Conservation (phyloP, 306 rosid genomes). For the Astragalus membranaceus region DNA sequence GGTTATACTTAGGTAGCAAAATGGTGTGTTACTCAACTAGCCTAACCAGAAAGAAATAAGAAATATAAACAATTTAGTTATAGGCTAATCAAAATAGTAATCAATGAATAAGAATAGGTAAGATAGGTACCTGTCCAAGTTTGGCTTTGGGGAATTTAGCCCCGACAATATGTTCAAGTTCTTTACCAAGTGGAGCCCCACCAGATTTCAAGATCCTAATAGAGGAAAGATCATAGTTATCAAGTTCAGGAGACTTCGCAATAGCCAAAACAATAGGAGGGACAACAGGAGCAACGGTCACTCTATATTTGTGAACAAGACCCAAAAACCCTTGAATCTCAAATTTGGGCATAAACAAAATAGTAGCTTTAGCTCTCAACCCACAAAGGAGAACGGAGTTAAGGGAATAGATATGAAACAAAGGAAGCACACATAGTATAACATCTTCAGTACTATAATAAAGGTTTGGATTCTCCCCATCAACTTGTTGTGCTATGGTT, state of each 20-base stretch:
- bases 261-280: constrained; percentile 65
- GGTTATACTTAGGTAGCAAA: no score
- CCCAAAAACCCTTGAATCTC: constrained; percentile 39
- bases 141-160: constrained; percentile 50
- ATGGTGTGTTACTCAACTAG: no score
- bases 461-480: constrained; percentile 64
- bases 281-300: constrained; percentile 54
- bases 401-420: constrained; percentile 66
- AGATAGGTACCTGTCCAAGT: constrained; percentile 50
- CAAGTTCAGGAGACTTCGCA: constrained; percentile 35
- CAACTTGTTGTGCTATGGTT: constrained; percentile 68
- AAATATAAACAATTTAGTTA: no score
- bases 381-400: constrained; percentile 53
- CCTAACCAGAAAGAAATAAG: no score
- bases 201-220: constrained; percentile 53
- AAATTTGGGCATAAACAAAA: constrained; percentile 51
- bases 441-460: constrained; percentile 42
- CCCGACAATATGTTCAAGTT: constrained; percentile 57
- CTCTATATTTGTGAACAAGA: constrained; percentile 35
- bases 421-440: constrained; percentile 52
- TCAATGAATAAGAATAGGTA: no score
- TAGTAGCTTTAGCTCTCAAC: constrained; percentile 58
- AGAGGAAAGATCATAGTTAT: constrained; percentile 50
- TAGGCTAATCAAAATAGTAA: no score
- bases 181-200: constrained; percentile 76